Evolutionary conservation across 2,329 filamentous ascomycete genomes (phyloP).

Genomic region (Lasiodiplodia citricola): DNA sequence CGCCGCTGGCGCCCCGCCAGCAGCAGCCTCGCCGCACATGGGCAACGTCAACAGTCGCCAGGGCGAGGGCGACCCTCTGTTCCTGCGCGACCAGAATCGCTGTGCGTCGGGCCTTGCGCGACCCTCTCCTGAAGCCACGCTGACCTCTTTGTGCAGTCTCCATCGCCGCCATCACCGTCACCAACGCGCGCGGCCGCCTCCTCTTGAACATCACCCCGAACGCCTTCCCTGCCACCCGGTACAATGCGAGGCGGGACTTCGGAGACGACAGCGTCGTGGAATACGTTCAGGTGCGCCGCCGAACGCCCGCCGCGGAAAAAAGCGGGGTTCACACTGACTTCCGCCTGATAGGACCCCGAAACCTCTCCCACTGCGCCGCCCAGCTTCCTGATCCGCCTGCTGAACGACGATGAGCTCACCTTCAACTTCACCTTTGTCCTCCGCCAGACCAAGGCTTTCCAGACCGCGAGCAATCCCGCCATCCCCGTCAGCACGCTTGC

Average conservation of each 20-base stretch:
- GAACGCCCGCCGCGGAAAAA: constrained; percentile 25
- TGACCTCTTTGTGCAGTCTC: constrained; percentile 65
- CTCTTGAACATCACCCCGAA: constrained; percentile 83
- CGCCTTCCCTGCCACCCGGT: constrained; percentile 81
- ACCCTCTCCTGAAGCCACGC: constrained; percentile 12
- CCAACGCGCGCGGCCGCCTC: constrained; percentile 77
- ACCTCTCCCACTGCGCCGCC: constrained; percentile 54
- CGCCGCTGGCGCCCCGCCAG: constrained; percentile 21
- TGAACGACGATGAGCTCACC: constrained; percentile 87
- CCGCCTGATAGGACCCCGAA: constrained; percentile 74
- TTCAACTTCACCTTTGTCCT: constrained; percentile 94
- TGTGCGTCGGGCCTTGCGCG: constrained; percentile 61
- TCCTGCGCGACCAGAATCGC: constrained; percentile 88
- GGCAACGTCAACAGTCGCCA: constrained; percentile 88
- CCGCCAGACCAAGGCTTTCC: constrained; percentile 56
- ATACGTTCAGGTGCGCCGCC: constrained; percentile 79
- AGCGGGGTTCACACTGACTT: constrained; percentile 24
- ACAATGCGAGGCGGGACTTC: constrained; percentile 71
- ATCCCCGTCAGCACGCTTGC: constrained; percentile 20
- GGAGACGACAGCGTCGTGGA: constrained; percentile 81
- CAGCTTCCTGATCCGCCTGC: constrained; percentile 82
- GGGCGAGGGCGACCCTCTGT: constrained; percentile 77
- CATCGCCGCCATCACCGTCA: constrained; percentile 81
- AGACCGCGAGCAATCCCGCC: constrained; percentile 51
- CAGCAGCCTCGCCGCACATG: constrained; percentile 60